Evolutionary conservation across 179 eudicot genomes (phyloP).

Genomic region (Heliamphora pulchella): DNA sequence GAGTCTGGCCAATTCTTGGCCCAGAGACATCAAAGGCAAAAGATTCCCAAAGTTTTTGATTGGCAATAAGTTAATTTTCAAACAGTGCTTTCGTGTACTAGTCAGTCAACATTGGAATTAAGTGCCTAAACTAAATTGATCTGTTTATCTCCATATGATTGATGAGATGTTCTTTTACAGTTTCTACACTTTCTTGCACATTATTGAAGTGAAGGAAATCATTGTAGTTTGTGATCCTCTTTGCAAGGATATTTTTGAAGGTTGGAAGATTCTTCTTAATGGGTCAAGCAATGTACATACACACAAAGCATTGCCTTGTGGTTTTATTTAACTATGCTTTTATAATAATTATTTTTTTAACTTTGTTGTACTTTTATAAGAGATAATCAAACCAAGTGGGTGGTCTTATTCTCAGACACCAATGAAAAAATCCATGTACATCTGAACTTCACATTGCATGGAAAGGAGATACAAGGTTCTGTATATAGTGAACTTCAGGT

Average conservation of each 20-base stretch:
- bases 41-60: not conserved
- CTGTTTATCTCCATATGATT: not conserved
- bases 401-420: constrained; percentile 39
- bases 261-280: constrained; percentile 27
- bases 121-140: not conserved
- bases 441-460: constrained; percentile 84
- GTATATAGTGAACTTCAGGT: constrained; percentile 82
- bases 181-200: constrained; percentile 70
- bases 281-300: not conserved
- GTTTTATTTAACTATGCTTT: not conserved
- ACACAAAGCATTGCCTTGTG: not conserved
- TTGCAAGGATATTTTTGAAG: constrained; percentile 88
- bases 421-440: constrained; percentile 54
- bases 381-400: constrained; percentile 1
- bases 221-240: constrained; percentile 98
- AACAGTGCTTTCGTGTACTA: not conserved
- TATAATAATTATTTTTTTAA: not conserved
- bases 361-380: not conserved
- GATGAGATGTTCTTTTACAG: constrained; percentile 35
- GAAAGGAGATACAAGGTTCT: constrained; percentile 97
- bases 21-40: not conserved
- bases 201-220: constrained; percentile 90
- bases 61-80: too few relatives aligned
- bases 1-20: not conserved
- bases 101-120: not conserved